Percentiles rank a stretch among this genome's conserved stretches.
Evolutionary conservation across 1,139 yeast species (phyloP).

Genomic region (Geotrichum candidum): DNA sequence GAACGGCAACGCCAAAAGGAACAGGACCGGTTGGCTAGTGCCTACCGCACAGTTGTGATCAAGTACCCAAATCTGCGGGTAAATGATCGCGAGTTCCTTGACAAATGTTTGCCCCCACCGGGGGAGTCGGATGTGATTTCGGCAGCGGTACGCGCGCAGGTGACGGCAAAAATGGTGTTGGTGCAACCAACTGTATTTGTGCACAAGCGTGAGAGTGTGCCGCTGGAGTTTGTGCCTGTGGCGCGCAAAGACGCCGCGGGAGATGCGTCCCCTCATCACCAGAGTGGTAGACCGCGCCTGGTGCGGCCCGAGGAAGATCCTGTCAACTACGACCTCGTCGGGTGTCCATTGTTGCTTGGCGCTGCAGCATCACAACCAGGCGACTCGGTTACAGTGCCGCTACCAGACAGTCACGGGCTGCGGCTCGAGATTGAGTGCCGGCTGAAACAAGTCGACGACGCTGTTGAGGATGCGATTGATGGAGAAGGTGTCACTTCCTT

Average conservation of each 20-base stretch:
- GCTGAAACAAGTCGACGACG: background rate
- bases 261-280: too few species aligned
- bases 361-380: background rate
- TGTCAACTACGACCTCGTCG: background rate
- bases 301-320: background rate
- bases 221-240: background rate
- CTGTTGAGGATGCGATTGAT: too few species aligned
- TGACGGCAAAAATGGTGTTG: conserved; percentile 1
- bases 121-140: background rate
- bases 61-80: conserved; percentile 5
- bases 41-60: background rate
- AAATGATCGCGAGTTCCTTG: conserved; percentile 2
- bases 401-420: background rate
- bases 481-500: too few species aligned
- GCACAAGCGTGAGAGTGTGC: background rate
- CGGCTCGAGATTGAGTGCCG: background rate
- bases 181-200: conserved; percentile 7
- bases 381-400: background rate
- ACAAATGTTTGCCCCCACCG: background rate
- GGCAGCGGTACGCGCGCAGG: background rate
- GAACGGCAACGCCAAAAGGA: background rate
- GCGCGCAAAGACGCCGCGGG: too few species aligned
- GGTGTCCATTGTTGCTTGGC: background rate
- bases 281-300: background rate
- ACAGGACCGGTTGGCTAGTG: background rate